Evolutionary conservation across 1,139 yeast genomes (phyloP), one percentile per base, ranked within the genome.

Genomic region (Debaryomyces subglobosus): DNA sequence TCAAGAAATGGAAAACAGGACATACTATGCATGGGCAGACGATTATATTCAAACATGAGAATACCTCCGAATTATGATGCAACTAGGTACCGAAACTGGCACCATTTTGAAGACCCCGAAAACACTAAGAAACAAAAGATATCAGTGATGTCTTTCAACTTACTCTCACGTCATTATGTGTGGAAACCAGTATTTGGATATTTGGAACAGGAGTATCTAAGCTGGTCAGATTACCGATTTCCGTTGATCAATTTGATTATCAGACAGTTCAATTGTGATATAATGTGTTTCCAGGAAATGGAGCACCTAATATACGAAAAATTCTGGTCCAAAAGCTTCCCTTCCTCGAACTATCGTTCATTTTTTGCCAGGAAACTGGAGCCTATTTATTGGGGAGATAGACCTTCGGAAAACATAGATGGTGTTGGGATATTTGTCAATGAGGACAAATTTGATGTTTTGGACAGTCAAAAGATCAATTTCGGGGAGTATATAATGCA

Each of bases 231-330:
- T 2, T 74, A 77, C 53, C 56, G 87, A 47, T 74, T 79, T 47
- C 68, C 71, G 2, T 61, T 81, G 37, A 58, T 82, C 35, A 75
- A 77, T 50, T 55, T 64, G 37, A 68, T 70, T 16, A 64, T 81
- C 45, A 49, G 54, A 3, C 74, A 69, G 43, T 62, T 82, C 36
- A 57, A 70, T 36, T 71, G 82, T 34, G 86, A 82, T 57, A 74
- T 82, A 13, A 78, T 82, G 81, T 82, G 86, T 56, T 73, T 82
- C 53, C 86, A 82, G 57, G 86, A 82, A 62, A 69, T 82, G 77
- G 85, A 83, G 40, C 65, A 67, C 30, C 64, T 65, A 21, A 68
- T 78, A n/a, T 82, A 79, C 54, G 51, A 68, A 12, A 59, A 63
- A 6, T 67, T 64, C 45, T 82, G 86, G 86, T 60, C 67, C 42